Base-by-base conservation (phyloP, 495 filamentous ascomycete species). In the Neurospora hispaniola region DNA sequence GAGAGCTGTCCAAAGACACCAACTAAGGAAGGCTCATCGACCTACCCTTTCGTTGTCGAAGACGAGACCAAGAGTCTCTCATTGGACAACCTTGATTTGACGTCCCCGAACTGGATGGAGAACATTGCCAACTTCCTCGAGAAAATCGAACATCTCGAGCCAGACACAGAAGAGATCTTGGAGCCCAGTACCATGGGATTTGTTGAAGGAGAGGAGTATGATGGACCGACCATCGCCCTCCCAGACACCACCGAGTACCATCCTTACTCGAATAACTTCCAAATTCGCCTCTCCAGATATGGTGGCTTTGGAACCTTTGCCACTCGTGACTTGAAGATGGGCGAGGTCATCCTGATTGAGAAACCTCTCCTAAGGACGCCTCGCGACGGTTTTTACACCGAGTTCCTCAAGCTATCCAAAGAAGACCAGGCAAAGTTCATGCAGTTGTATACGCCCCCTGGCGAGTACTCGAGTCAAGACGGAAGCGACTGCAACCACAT, bases 251-350 rank as follows among this genome's bases (percentile, higher is more conserved):
- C 54, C 6, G 54, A 66, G 0, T 66, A 66, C 27, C 54, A 66
- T 0, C 14, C 54, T 4, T 66, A 8, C 18, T 38, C 43, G 1
- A 44, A 76, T 1, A 75, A 73, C 35, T 75, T 82, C 44, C 62
- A 78, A 14, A 70, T 83, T 9, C 73, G 70, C 31, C 71, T 73
- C 11, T 81, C 79, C 12, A 35, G 5, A 0, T 66, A 75, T 0
- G 80, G 80, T 14, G 81, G 81, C 0, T 46, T 77, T 14, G 81
- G 81, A 4, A 77, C 72, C 4, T 82, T 83, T 43, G 79, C 81
- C 1, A 73, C 71, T 0, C 69, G 69, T 1, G 75, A 79, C 27
- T 75, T 83, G 27, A 70, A 70, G 70, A 5, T 44, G 0, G 76
- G 74, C 9, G 75, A 81, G 70, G 20, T 78, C 2, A 78, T 83